Evolutionary conservation across 345 rosid species (phyloP).

Genomic region (Hevea brasiliensis): DNA sequence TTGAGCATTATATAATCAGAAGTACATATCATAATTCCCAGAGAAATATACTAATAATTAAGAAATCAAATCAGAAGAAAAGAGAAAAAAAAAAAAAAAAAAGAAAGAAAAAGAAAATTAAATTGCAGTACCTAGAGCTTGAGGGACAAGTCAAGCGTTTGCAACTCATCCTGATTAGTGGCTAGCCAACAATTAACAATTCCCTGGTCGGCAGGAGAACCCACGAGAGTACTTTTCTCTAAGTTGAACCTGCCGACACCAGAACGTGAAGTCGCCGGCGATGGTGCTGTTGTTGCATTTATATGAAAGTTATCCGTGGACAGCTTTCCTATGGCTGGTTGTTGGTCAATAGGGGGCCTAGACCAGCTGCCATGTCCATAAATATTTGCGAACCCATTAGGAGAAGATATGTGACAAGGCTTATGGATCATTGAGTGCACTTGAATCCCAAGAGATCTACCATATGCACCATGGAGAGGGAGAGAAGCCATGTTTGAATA

Average conservation of each 20-base stretch:
- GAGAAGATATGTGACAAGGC: slow-evolving; percentile 33
- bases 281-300: slow-evolving; percentile 2
- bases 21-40: slow-evolving; percentile 23
- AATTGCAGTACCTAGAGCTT: slow-evolving; percentile 41
- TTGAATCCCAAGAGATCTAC: slow-evolving; percentile 62
- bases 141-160: slow-evolving; percentile 67
- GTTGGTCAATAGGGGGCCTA: slow-evolving; percentile 44
- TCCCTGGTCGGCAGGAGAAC: slow-evolving; percentile 30
- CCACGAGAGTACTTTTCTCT: slow-evolving; percentile 20
- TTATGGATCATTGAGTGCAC: slow-evolving; percentile 63
- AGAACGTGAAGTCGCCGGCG: slow-evolving; percentile 15
- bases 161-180: slow-evolving; percentile 45
- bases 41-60: neutral
- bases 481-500: slow-evolving; percentile 47
- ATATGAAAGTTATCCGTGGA: slow-evolving; percentile 32
- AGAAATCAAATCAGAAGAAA: slow-evolving; percentile 3
- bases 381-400: slow-evolving; percentile 29
- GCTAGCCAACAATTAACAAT: slow-evolving; percentile 30
- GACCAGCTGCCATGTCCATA: slow-evolving; percentile 48
- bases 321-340: slow-evolving; percentile 58
- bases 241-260: slow-evolving; percentile 43
- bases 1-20: slow-evolving; percentile 11
- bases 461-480: slow-evolving; percentile 50
- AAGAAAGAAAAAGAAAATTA: neutral
- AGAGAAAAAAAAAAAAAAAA: neutral